Evolutionary conservation across 176 grass and related monocot genomes (phyloP).

Genomic region (Neostapfia colusana): DNA sequence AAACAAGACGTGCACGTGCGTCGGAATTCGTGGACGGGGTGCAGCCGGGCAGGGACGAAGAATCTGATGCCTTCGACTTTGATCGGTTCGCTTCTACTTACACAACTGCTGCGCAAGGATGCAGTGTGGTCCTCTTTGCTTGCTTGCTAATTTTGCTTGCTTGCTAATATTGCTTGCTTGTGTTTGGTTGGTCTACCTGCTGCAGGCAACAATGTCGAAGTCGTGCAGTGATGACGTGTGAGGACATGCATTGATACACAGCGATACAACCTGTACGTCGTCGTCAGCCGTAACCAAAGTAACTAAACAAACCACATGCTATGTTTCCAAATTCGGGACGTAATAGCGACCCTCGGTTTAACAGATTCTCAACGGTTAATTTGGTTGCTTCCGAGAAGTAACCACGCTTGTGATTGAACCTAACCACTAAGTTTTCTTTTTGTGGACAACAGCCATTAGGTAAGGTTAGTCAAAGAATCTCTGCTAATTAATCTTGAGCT

Average conservation of each 20-base stretch:
- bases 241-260: neutral
- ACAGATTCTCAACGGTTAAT: neutral
- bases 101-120: conserved; percentile 24
- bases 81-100: neutral
- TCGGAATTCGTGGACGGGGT: neutral
- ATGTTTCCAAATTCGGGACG: conserved; percentile 20
- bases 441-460: neutral
- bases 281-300: conserved; percentile 3
- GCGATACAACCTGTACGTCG: neutral
- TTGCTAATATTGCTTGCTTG: no score
- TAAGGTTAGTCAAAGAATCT: conserved; percentile 8
- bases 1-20: neutral
- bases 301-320: neutral
- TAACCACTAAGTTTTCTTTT: conserved; percentile 34
- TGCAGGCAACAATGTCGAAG: neutral
- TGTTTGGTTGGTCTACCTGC: neutral
- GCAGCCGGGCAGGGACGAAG: neutral
- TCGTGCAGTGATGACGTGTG: neutral
- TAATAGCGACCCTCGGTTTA: neutral
- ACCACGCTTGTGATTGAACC: neutral
- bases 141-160: no score
- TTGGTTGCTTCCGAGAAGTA: conserved; percentile 23
- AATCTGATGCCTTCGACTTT: conserved; percentile 54
- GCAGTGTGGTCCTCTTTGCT: neutral
- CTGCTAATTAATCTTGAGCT: conserved; percentile 18